Evolutionary conservation across 1,139 yeast species (phyloP).

Genomic region (Tardiomyces digboiensis): DNA sequence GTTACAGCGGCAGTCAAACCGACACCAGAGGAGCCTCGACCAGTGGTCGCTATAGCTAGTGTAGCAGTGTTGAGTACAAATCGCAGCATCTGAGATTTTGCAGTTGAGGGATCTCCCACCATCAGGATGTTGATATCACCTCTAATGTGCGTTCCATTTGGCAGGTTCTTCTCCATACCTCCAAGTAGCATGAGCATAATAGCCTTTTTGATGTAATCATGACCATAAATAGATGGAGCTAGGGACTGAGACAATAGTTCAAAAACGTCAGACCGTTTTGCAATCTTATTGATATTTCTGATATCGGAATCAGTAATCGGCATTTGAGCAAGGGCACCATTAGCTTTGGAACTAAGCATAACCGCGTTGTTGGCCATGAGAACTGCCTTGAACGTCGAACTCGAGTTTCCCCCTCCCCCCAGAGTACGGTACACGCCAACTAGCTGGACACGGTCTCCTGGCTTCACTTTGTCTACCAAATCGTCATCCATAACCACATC

Average conservation of each 20-base stretch:
- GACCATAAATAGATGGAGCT: constrained; percentile 96
- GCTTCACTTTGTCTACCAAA: constrained; percentile 83
- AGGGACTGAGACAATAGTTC: constrained; percentile 75
- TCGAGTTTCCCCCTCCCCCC: constrained; percentile 46
- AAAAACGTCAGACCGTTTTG: constrained; percentile 62
- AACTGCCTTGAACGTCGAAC: constrained; percentile 69
- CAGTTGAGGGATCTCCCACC: constrained; percentile 99
- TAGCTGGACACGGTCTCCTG: constrained; percentile 93
- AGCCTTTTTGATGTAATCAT: constrained; percentile 84
- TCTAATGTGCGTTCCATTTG: constrained; percentile 93
- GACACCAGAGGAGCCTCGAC: constrained; percentile 98
- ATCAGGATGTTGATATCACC: constrained; percentile 93
- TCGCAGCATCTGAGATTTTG: constrained; percentile 90
- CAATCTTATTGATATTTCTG: constrained; percentile 72
- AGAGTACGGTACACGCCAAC: constrained; percentile 92
- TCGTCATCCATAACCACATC: constrained; percentile 93
- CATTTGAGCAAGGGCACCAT: constrained; percentile 75
- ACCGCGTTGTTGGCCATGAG: constrained; percentile 84
- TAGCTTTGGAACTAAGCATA: constrained; percentile 77
- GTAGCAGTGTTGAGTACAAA: constrained; percentile 93
- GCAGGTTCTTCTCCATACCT: constrained; percentile 90
- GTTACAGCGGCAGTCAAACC: constrained; percentile 99
- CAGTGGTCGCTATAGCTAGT: constrained; percentile 96
- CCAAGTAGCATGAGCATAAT: constrained; percentile 86
- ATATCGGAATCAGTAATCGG: constrained; percentile 75